Percentiles rank a stretch among this genome's conserved stretches.
Evolutionary conservation across 75 land plant genomes (phyloP).

Genomic region (Selaginella moellendorffii): DNA sequence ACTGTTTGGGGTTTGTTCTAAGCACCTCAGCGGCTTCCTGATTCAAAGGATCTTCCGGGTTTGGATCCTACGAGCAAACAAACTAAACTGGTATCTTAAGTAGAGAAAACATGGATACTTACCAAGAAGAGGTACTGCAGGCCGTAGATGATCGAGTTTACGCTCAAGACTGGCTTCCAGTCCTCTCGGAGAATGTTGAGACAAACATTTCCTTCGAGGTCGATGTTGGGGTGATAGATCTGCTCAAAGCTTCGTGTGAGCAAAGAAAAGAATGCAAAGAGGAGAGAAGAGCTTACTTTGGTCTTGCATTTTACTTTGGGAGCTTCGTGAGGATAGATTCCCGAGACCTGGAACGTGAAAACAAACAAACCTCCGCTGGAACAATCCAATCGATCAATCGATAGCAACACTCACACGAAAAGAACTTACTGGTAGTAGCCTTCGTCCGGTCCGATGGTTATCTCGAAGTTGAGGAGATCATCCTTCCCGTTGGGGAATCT

Average conservation of each 20-base stretch:
- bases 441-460: constrained; percentile 39
- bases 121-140: constrained; percentile 67
- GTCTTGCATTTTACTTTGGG: constrained; percentile 82
- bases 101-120: no score
- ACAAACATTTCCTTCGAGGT: constrained; percentile 87
- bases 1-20: constrained; percentile 42
- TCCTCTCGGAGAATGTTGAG: constrained; percentile 79
- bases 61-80: constrained; percentile 79
- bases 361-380: constrained; percentile 56
- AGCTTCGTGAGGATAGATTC: constrained; percentile 59
- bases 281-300: constrained; percentile 20
- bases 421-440: constrained; percentile 41
- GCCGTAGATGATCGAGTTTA: constrained; percentile 71
- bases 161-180: constrained; percentile 76
- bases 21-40: constrained; percentile 63
- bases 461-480: constrained; percentile 47
- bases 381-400: neutral
- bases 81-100: no score
- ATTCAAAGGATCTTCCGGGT: constrained; percentile 64
- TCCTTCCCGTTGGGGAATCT: constrained; percentile 50
- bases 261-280: neutral
- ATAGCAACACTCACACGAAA: neutral
- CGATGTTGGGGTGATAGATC: constrained; percentile 84
- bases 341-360: constrained; percentile 48
- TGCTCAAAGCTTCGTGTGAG: no score